Conservation (phyloP, 2,329 filamentous ascomycete genomes). For the Thelonectria olida region DNA sequence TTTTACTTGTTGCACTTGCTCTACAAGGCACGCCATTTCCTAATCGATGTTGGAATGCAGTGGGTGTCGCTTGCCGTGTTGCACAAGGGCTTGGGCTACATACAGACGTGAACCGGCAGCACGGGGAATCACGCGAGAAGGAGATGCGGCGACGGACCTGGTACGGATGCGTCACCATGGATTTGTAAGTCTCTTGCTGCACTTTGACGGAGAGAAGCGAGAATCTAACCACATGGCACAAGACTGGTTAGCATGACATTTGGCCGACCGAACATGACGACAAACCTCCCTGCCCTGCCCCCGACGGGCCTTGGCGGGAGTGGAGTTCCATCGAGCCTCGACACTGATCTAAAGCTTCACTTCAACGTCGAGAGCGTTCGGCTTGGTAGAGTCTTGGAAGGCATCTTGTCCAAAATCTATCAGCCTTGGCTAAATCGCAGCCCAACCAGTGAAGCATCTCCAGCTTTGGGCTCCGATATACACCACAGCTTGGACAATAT, state of each 20-base stretch:
- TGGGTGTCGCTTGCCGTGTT: conserved; percentile 52
- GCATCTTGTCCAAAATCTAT: conserved; percentile 8
- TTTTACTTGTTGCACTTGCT: conserved; percentile 50
- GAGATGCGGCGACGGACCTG: conserved; percentile 30
- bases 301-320: no score
- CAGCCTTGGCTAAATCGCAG: background rate
- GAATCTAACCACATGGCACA: background rate
- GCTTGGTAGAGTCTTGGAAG: background rate
- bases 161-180: conserved; percentile 37
- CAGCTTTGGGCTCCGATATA: background rate
- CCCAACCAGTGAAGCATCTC: background rate
- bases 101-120: conserved; percentile 24
- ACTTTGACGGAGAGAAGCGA: no score
- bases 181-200: conserved; percentile 21
- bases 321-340: background rate
- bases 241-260: conserved; percentile 40
- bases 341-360: background rate
- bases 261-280: conserved; percentile 36
- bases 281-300: conserved; percentile 21
- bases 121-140: background rate
- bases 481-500: background rate
- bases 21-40: conserved; percentile 53
- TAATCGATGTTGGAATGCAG: conserved; percentile 52
- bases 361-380: background rate
- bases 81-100: conserved; percentile 54